phyloP scores from a whole-genome alignment of 495 filamentous ascomycete genomes.

The Aspergillus saccharolyticus region DNA sequence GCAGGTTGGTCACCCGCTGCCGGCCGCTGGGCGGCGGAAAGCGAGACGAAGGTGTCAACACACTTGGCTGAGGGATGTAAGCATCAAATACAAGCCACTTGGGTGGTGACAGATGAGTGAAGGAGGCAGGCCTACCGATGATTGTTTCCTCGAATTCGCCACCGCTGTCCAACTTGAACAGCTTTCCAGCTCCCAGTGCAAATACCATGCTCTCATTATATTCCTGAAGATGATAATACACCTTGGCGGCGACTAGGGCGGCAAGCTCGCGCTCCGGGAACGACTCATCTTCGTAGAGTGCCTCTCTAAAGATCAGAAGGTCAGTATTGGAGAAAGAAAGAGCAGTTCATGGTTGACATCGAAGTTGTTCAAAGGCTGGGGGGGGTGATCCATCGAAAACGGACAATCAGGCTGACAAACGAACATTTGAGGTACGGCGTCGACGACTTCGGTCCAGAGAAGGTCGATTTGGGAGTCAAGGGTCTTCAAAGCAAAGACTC shows the following conservation, averaged over 20 bases:
- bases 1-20: conserved; percentile 53
- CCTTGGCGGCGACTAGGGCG: conserved; percentile 90
- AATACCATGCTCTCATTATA: conserved; percentile 99
- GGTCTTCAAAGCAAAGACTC: conserved; percentile 87
- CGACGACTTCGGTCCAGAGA: conserved; percentile 95
- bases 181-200: conserved; percentile 88
- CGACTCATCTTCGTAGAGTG: conserved; percentile 90
- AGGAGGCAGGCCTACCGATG: conserved; percentile 49
- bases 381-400: neutral
- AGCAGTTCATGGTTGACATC: neutral
- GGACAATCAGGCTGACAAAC: conserved; percentile 27
- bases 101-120: neutral
- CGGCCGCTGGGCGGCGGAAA: conserved; percentile 66
- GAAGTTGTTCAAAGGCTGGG: neutral
- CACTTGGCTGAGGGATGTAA: conserved; percentile 64
- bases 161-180: conserved; percentile 85
- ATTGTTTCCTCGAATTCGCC: conserved; percentile 99
- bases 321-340: conserved; percentile 13
- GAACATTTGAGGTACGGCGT: conserved; percentile 87
- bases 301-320: conserved; percentile 61
- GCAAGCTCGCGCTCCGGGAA: conserved; percentile 94
- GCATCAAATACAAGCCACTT: conserved; percentile 9
- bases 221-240: conserved; percentile 97
- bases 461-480: conserved; percentile 94
- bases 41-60: conserved; percentile 92